These are phyloP conservation scores for Ophiostoma sp. DNA, from an alignment of 2,329 filamentous ascomycete genomes.

Conservation along the genomic window DNA sequence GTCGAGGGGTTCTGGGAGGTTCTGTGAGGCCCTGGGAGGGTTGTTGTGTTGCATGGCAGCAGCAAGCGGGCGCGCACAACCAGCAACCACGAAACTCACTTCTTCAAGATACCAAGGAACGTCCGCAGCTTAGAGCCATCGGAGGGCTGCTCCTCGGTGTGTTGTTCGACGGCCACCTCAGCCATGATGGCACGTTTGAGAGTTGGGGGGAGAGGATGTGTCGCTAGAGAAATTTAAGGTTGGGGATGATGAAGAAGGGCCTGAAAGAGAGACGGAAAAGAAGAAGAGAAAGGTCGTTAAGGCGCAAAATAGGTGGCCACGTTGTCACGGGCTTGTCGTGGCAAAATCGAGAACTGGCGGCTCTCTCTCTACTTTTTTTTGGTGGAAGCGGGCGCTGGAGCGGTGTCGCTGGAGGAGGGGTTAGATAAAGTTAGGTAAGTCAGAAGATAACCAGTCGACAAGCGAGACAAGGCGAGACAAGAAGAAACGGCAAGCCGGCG, in stretches of 20 bases:
- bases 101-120: constrained; percentile 83
- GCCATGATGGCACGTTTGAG: constrained; percentile 26
- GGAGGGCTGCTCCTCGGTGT: constrained; percentile 56
- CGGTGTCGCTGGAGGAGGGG: constrained; percentile 21
- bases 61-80: neutral
- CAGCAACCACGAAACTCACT: constrained; percentile 56
- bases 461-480: neutral
- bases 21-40: neutral
- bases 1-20: neutral
- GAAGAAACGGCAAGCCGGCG: neutral
- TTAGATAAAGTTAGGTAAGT: neutral
- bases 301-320: neutral
- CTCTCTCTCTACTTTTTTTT: neutral
- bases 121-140: constrained; percentile 88
- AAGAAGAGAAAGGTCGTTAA: neutral
- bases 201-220: neutral
- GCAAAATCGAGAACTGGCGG: neutral
- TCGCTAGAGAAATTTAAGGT: neutral
- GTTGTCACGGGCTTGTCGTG: constrained; percentile 1
- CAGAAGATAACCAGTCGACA: constrained; percentile 1
- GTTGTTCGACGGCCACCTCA: constrained; percentile 37
- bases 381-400: constrained; percentile 7
- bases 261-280: neutral
- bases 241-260: neutral
- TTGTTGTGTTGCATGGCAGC: neutral